Evolutionary conservation across 176 grass and related monocot genomes (phyloP), one percentile per base, ranked within the genome.

Genomic region (Otatea glauca): DNA sequence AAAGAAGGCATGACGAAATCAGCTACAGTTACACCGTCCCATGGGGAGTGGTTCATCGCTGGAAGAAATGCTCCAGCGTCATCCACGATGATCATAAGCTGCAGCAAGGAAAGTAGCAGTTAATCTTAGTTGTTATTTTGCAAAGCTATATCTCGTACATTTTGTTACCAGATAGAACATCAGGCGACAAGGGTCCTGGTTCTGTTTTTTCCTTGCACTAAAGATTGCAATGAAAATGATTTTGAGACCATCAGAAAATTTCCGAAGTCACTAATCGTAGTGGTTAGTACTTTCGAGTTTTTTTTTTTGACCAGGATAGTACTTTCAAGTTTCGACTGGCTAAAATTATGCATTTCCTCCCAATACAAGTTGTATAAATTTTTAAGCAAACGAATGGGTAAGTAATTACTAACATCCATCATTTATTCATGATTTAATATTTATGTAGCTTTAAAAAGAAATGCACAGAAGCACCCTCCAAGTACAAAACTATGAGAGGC

Each of bases 1-100:
- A 98, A 98, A 84, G 93, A 94, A 34, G 95, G 95, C 95, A 98
- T 98, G 72, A 98, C 95, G 64, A 94, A 95, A 92, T 98, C 95
- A 12, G 95, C 95, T 62, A 93, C 37, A 0, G 76, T 90, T 79
- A 98, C 65, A 35, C 92, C 95, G 20, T 98, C 83, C 95, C 95
- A 98, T 5, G 95, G 91, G 9, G 95, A 98, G 79, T 98, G 95
- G 47, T 82, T 78, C 59, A 98, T 51, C 3, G 29, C 79, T 64
- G 92, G 90, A 71, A 98, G 58, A 76, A 94, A 81, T 17, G 89
- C 70, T 51, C 95, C 95, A 73, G 85, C 95, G 51, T 95, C 91
- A 62, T 98, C 95, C 17, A 95, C 95, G 35, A 98, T 81, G 63
- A 98, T 95, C 95, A 98, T 98, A 25, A 98, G 92, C 95, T 98